Conservation (phyloP, 176 grass and related monocot genomes). For the Cocos nucifera region DNA sequence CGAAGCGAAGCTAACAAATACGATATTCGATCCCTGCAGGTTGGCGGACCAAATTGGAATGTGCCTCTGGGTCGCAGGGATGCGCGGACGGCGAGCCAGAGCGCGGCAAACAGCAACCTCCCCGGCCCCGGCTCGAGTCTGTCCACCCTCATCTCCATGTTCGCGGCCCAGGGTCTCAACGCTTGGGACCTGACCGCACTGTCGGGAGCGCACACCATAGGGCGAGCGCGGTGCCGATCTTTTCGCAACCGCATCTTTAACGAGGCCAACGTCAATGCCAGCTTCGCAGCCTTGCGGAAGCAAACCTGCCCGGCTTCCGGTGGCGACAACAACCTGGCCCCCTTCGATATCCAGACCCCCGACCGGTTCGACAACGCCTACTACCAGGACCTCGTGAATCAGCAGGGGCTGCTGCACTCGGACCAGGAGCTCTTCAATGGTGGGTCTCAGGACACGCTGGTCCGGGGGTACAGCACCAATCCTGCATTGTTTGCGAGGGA, state of each 20-base stretch:
- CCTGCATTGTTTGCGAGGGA: background rate
- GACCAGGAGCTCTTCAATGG: constrained; percentile 18
- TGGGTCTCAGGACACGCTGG: constrained; percentile 1
- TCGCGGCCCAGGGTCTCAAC: constrained; percentile 40
- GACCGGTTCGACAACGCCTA: constrained; percentile 10
- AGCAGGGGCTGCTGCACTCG: constrained; percentile 12
- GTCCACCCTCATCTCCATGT: constrained; percentile 30
- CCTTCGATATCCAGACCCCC: background rate
- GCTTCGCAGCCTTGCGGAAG: constrained; percentile 37
- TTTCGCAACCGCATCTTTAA: constrained; percentile 71
- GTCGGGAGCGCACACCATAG: constrained; percentile 79
- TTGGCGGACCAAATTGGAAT: constrained; percentile 64
- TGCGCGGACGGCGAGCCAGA: constrained; percentile 31
- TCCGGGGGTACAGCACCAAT: constrained; percentile 6
- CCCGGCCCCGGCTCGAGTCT: constrained; percentile 43
- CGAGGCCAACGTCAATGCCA: constrained; percentile 35
- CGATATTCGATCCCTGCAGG: constrained; percentile 19
- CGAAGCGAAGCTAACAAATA: background rate
- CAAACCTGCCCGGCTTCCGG: constrained; percentile 3
- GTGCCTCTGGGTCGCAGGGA: constrained; percentile 58
- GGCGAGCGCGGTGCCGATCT: constrained; percentile 34
- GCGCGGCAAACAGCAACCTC: constrained; percentile 36
- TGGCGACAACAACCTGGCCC: constrained; percentile 7
- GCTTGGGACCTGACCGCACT: constrained; percentile 59
- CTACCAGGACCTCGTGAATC: constrained; percentile 9